Evolutionary conservation across 805 yeast genomes (phyloP).

Genomic region (Sporopachydermia lactativora): DNA sequence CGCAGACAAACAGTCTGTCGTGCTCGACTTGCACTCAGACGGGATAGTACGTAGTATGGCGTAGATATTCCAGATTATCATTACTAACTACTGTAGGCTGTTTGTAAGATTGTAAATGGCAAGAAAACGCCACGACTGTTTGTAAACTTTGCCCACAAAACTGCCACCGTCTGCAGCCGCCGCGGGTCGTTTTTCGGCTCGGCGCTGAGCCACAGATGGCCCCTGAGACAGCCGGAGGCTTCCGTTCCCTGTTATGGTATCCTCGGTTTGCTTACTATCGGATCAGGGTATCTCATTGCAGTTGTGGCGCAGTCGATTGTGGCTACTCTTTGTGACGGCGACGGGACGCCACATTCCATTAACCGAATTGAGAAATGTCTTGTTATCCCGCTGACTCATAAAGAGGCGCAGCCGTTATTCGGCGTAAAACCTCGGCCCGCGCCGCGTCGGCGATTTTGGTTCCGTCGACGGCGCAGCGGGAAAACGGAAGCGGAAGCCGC

Average conservation of each 20-base stretch:
- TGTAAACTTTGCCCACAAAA: background rate
- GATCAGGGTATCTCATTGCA: slow-evolving; percentile 15
- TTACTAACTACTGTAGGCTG: too few relatives aligned
- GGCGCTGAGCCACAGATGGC: background rate
- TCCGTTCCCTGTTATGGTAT: background rate
- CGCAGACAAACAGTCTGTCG: too few relatives aligned
- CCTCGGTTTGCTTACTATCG: slow-evolving; percentile 7
- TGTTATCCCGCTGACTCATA: slow-evolving; percentile 14
- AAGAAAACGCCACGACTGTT: background rate
- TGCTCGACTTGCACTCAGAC: too few relatives aligned
- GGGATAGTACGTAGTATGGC: too few relatives aligned
- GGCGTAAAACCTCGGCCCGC: background rate
- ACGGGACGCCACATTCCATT: slow-evolving; percentile 7
- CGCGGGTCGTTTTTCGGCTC: background rate
- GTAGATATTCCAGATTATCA: too few relatives aligned
- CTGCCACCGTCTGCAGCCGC: background rate
- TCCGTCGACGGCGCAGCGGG: too few relatives aligned
- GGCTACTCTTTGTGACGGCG: slow-evolving; percentile 7
- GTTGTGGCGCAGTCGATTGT: slow-evolving; percentile 10
- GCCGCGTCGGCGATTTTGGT: too few relatives aligned
- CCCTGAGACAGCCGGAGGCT: background rate
- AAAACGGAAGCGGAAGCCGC: slow-evolving; percentile 2
- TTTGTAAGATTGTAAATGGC: background rate
- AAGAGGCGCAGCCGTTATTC: slow-evolving; percentile 11
- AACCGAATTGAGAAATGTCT: slow-evolving; percentile 11